phyloP scores from a whole-genome alignment of 768 basidiomycete genomes.

The Scleroderma bovista region DNA sequence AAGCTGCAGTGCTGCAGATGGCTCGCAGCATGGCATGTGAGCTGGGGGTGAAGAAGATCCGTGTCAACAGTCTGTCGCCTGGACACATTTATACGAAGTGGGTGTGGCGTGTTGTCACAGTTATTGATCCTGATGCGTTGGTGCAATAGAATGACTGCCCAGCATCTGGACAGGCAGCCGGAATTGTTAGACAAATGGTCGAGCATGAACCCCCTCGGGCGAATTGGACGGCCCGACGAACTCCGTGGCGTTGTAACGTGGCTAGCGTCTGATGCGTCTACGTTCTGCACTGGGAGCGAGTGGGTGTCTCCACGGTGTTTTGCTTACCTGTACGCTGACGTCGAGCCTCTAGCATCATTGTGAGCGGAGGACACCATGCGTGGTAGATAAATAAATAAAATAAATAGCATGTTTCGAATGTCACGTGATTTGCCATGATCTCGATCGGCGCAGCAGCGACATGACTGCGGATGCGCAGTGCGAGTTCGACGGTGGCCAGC shows the following conservation, averaged over 20 bases:
- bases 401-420: background rate
- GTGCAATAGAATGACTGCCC: slow-evolving; percentile 61
- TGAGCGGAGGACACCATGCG: slow-evolving; percentile 28
- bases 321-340: background rate
- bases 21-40: slow-evolving; percentile 80
- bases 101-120: slow-evolving; percentile 6
- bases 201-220: slow-evolving; percentile 58
- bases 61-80: slow-evolving; percentile 73
- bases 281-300: slow-evolving; percentile 82
- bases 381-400: slow-evolving; percentile 18
- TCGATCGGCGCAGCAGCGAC: slow-evolving; percentile 28
- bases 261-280: slow-evolving; percentile 72
- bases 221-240: slow-evolving; percentile 69
- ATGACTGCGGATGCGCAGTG: slow-evolving; percentile 29
- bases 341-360: slow-evolving; percentile 17
- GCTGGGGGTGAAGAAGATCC: slow-evolving; percentile 56
- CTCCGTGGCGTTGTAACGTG: slow-evolving; percentile 65
- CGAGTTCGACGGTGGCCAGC: slow-evolving; percentile 6
- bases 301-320: slow-evolving; percentile 31
- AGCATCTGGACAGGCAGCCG: slow-evolving; percentile 60
- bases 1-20: slow-evolving; percentile 77
- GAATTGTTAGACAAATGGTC: slow-evolving; percentile 65
- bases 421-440: slow-evolving; percentile 21
- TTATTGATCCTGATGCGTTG: background rate
- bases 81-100: slow-evolving; percentile 72